Percentiles rank a stretch among this genome's conserved stretches.
Conservation (phyloP, 345 rosid species). For the thale cress (Arabidopsis thaliana) region DNA sequence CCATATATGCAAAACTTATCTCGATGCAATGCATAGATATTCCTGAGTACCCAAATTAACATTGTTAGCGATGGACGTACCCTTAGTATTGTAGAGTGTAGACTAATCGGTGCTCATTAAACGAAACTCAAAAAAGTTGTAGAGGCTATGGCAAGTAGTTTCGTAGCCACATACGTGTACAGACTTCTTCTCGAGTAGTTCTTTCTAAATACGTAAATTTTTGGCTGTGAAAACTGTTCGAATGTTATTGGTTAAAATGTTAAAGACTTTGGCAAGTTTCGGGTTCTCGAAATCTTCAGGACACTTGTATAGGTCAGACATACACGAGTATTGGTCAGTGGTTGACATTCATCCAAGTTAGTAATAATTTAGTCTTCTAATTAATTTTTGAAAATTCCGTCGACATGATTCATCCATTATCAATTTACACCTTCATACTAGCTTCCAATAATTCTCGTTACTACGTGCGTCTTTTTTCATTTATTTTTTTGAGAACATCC, state of each 20-base stretch:
- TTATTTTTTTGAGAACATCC: too few species aligned
- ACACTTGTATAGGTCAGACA: conserved; percentile 32
- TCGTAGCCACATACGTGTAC: not conserved
- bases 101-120: not conserved
- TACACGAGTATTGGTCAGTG: conserved; percentile 37
- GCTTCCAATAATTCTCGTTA: conserved; percentile 28
- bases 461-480: conserved; percentile 5
- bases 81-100: not conserved
- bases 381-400: not conserved
- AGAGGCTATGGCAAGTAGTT: not conserved
- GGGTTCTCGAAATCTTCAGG: conserved; percentile 2
- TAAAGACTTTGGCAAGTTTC: not conserved
- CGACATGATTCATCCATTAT: conserved; percentile 18
- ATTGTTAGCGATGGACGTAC: too few species aligned
- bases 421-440: not conserved
- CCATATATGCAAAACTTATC: too few species aligned
- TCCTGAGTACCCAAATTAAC: too few species aligned
- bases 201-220: conserved; percentile 20
- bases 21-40: too few species aligned
- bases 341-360: conserved; percentile 29
- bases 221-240: conserved; percentile 5
- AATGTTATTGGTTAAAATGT: conserved; percentile 29
- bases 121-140: not conserved
- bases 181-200: conserved; percentile 22
- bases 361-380: not conserved